Conservation (phyloP, 805 yeast species). For the Komagataella populi region DNA sequence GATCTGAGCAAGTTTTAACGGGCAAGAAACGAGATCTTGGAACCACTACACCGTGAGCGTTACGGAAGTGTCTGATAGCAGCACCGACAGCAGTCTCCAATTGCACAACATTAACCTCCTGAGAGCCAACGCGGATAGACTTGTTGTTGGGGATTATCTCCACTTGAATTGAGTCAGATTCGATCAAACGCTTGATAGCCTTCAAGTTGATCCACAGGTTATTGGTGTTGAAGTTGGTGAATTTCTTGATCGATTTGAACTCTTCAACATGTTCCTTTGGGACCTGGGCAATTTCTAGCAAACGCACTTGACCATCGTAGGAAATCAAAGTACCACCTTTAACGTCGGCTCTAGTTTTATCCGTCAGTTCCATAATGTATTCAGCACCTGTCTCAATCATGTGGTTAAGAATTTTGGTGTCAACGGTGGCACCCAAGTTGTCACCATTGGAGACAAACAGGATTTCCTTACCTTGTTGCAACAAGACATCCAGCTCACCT, state of each 20-base stretch:
- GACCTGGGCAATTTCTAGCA: constrained; percentile 95
- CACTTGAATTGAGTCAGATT: constrained; percentile 65
- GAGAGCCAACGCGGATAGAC: constrained; percentile 63
- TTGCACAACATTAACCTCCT: constrained; percentile 78
- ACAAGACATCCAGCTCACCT: constrained; percentile 82
- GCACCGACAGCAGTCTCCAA: constrained; percentile 99
- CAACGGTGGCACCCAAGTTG: constrained; percentile 97
- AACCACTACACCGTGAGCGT: constrained; percentile 95
- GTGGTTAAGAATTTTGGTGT: constrained; percentile 77
- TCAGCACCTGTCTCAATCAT: constrained; percentile 87
- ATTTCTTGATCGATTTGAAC: constrained; percentile 93
- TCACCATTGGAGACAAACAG: constrained; percentile 96
- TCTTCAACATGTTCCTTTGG: constrained; percentile 98
- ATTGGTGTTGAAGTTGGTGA: constrained; percentile 96
- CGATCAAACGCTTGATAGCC: constrained; percentile 88
- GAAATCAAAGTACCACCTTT: constrained; percentile 98
- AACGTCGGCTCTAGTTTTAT: constrained; percentile 97
- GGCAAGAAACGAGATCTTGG: constrained; percentile 98
- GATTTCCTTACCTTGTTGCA: constrained; percentile 89
- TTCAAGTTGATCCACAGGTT: constrained; percentile 94
- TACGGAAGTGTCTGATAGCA: constrained; percentile 88
- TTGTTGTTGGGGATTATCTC: constrained; percentile 95
- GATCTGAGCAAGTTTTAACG: constrained; percentile 93
- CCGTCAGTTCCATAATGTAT: constrained; percentile 96
- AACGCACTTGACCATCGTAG: constrained; percentile 88